Evolutionary conservation across 352 stramenopile genomes (phyloP).

Genomic region (Phytophthora brassicae): DNA sequence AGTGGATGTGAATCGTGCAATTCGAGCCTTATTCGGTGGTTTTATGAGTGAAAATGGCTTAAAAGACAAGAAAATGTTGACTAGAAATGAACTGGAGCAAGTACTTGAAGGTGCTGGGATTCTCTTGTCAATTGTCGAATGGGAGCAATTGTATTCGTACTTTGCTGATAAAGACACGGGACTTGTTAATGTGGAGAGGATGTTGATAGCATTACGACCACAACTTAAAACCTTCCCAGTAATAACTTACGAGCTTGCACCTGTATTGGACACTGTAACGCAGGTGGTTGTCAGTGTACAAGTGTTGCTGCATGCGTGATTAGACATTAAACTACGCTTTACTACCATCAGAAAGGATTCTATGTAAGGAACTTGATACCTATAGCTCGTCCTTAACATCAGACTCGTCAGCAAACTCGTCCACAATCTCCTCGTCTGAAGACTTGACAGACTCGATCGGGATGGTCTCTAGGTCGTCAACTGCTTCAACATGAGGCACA

Average conservation of each 20-base stretch:
- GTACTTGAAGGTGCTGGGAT: conserved; percentile 34
- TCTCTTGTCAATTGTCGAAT: conserved; percentile 39
- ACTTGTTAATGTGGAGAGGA: conserved; percentile 41
- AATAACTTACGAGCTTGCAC: conserved; percentile 56
- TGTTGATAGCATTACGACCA: conserved; percentile 41
- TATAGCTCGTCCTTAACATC: conserved; percentile 60
- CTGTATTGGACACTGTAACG: conserved; percentile 55
- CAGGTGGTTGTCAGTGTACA: conserved; percentile 59
- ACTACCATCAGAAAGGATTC: too few relatives aligned
- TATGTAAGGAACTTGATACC: conserved; percentile 29
- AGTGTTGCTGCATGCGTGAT: conserved; percentile 31
- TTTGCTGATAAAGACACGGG: conserved; percentile 45
- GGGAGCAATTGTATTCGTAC: conserved; percentile 44
- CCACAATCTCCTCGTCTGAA: conserved; percentile 33
- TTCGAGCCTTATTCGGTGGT: conserved; percentile 15
- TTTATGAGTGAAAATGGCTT: conserved; percentile 16
- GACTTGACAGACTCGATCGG: conserved; percentile 23
- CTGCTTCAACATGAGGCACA: conserved; percentile 39
- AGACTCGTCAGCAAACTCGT: conserved; percentile 60
- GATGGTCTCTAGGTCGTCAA: conserved; percentile 32
- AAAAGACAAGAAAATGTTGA: conserved; percentile 29
- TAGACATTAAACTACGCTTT: neutral
- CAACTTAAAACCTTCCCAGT: conserved; percentile 33
- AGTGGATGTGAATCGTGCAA: conserved; percentile 33
- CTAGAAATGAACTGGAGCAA: conserved; percentile 42